Percentiles rank a stretch among this genome's conserved stretches.
These are phyloP conservation scores for Mortierella sp. DNA, from an alignment of 371 early-diverging fungal genomes.

Conservation along the genomic window DNA sequence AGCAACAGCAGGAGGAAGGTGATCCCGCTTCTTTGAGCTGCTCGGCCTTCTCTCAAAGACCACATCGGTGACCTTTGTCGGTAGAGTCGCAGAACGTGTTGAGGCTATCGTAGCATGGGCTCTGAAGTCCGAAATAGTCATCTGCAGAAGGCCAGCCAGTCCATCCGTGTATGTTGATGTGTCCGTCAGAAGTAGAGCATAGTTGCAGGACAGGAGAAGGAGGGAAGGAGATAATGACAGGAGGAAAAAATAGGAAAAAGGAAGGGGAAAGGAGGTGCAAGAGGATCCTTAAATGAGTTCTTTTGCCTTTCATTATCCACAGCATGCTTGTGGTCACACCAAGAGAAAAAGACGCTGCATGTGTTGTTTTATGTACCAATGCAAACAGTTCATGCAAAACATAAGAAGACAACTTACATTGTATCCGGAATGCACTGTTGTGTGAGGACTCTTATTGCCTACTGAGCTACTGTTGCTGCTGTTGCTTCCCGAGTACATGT, in stretches of 20 bases:
- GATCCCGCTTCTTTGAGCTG: conserved; percentile 7
- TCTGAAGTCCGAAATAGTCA: conserved; percentile 44
- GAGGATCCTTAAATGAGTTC: neutral
- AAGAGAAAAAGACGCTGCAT: too few relatives aligned
- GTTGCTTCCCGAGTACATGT: conserved; percentile 6
- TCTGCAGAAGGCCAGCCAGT: too few relatives aligned
- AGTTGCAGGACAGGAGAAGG: conserved; percentile 3
- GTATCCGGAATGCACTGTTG: conserved; percentile 32
- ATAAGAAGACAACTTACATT: conserved; percentile 22
- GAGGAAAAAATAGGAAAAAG: neutral
- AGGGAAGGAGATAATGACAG: neutral
- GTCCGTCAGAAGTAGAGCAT: neutral
- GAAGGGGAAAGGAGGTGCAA: neutral
- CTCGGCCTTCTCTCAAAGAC: conserved; percentile 22
- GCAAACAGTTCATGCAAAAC: conserved; percentile 13
- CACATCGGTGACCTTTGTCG: conserved; percentile 36
- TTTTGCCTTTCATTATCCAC: neutral
- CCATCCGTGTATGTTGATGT: neutral
- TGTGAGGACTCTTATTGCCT: conserved; percentile 26
- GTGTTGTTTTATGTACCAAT: too few relatives aligned
- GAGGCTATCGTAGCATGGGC: conserved; percentile 41
- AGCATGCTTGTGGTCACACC: neutral
- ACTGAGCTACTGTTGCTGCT: conserved; percentile 14
- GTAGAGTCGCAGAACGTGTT: conserved; percentile 13
- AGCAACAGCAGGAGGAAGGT: neutral